phyloP scores from a whole-genome alignment of 495 filamentous ascomycete genomes.

The Podospora bellae-mahoneyi region DNA sequence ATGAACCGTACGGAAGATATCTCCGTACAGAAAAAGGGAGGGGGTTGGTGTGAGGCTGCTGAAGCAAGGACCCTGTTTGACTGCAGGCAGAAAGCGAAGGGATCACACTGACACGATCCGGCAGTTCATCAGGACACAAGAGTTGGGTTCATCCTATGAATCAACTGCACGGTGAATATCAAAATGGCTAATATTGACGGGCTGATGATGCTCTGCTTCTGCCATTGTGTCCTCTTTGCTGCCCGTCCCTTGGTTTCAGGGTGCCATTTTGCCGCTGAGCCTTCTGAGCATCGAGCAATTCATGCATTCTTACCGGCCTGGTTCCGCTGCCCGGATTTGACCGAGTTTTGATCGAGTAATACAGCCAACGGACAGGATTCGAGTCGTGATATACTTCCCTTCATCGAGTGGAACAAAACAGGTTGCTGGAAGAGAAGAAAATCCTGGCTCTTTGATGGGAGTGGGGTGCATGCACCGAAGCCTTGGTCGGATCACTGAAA shows the following conservation, averaged over 20 bases:
- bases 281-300: background rate
- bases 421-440: constrained; percentile 1
- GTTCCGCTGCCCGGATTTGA: background rate
- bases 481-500: background rate
- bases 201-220: background rate
- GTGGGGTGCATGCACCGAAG: background rate
- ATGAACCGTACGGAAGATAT: background rate
- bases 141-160: background rate
- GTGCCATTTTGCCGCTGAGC: background rate
- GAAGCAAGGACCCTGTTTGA: background rate
- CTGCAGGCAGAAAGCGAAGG: no score
- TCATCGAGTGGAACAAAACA: background rate
- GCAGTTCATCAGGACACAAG: background rate
- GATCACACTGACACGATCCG: background rate
- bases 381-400: background rate
- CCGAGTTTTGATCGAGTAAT: background rate
- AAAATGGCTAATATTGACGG: background rate
- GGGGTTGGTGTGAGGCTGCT: background rate
- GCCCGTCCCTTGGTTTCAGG: background rate
- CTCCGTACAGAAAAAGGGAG: background rate
- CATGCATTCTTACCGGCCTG: background rate
- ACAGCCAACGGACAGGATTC: background rate
- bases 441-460: background rate
- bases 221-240: background rate
- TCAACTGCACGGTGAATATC: background rate